Evolutionary conservation across 257 asterid species (phyloP), one percentile per base, ranked within the genome.

Genomic region (Penstemon davidsonii): DNA sequence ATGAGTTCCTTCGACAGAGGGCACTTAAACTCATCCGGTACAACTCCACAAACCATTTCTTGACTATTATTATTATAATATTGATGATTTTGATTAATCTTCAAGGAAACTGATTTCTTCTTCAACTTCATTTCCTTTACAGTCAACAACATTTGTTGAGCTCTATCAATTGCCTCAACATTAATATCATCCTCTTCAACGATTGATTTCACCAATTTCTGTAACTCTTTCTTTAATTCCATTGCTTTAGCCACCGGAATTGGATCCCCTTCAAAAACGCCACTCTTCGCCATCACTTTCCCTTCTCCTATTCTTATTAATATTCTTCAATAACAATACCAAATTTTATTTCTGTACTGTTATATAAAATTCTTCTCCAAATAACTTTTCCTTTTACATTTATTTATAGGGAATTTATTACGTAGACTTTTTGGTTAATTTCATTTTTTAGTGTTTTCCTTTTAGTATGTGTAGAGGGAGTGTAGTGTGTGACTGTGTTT

Each of bases 11-110:
- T 87, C 0, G 98, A 94, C 37, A 94, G 89, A 6, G 98, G 98
- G 71, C 99, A 94, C 36, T 75, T 82, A 59, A 91, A 94, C 73
- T 84, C 91, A 75, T 88, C 95, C 50, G 99, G 99, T 44, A 84
- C 92, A 40, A 75, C 19, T 15, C 47, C 74, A 7, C 66, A 59
- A 42, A n/a, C 64, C 72, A 65, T 12, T 41, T 76, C 79, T 49
- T 46, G 51, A 46, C 19, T 7, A 5, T 37, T 15, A 54, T 4
- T 25, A n/a, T n/a, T 25, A 44, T 54, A 38, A 42, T 55, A 54
- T 3, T 54, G 67, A 37, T 70, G 73, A n/a, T 37, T 50, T 52
- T 53, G 44, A 8, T 56, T 73, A 3, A 76, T 15, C 67, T 70
- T 73, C 69, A 81, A 60, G 41, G 88, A 78, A 10, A 54, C 62